Evolutionary conservation across 768 basidiomycete species (phyloP), one percentile per base, ranked within the genome.

Genomic region (Lyophyllum semitale): DNA sequence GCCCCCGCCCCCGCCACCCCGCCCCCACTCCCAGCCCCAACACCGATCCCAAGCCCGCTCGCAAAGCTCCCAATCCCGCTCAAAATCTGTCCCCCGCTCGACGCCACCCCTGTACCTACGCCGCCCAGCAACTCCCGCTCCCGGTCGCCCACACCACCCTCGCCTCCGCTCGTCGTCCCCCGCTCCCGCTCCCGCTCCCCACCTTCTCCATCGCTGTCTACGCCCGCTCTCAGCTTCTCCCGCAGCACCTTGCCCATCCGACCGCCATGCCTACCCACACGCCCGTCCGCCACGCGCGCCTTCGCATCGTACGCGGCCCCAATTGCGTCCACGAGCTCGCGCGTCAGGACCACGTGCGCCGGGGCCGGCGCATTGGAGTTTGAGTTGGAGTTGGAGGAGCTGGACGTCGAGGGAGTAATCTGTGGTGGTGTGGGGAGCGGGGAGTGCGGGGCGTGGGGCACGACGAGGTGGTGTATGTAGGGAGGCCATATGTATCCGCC

Each of bases 181-280:
- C 57, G 41, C 9, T 40, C 55, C 18, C 37, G 20, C 12, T 48
- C 41, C 25, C 47, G 59, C 33, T 68, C 70, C 11, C 63, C 70
- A 15, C 55, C 59, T 32, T 59, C 66, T 5, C 65, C 64, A 17
- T 69, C 70, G 37, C 70, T 69, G 38, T 57, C 69, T 4, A 66
- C 68, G 1, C 66, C 69, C 27, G 68, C 66, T 17, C 57, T 55
- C 5, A 89, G 66, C 61, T 83, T 87, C 55, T 75, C 81, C 58
- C 85, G 76, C 35, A 89, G 73, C 38, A 80, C 84, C 44, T 58
- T 56, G 15, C 84, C 80, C 44, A 86, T 57, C 42, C 59, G 59
- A 12, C 42, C 44, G 1, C 52, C 51, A 8, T 53, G 51, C n/a
- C 51, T 82, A 15, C 87, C 83, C 52, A 82, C 83, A 50, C 85